Conservation (phyloP, 2,329 filamentous ascomycete genomes). For the Chaetomiaceae sp. region DNA sequence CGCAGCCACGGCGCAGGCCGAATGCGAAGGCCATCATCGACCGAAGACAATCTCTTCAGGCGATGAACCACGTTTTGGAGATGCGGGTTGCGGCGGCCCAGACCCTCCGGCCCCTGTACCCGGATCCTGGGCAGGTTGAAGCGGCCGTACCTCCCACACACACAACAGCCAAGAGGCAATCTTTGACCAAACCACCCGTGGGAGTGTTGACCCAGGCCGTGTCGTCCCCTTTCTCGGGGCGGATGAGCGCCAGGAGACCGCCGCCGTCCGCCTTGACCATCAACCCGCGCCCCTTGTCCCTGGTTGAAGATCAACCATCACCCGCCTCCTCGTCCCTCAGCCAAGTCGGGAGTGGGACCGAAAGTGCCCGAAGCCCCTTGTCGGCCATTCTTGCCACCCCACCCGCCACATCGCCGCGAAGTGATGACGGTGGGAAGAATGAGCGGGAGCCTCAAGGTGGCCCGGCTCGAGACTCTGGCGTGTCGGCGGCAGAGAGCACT, state of each 20-base stretch:
- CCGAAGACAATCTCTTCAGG: slow-evolving; percentile 47
- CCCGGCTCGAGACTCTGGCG: not conserved
- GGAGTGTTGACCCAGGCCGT: slow-evolving; percentile 13
- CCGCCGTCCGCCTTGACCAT: slow-evolving; percentile 43
- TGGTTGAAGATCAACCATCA: slow-evolving; percentile 49
- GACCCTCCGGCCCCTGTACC: slow-evolving; percentile 24
- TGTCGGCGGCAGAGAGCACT: not conserved
- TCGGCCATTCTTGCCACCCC: slow-evolving; percentile 19
- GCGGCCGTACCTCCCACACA: slow-evolving; percentile 40
- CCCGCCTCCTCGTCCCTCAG: slow-evolving; percentile 27
- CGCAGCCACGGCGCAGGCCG: slow-evolving; percentile 37
- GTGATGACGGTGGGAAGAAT: not conserved
- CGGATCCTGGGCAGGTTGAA: slow-evolving; percentile 16
- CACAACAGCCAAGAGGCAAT: slow-evolving; percentile 43
- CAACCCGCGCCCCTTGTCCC: slow-evolving; percentile 45
- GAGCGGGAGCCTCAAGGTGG: not conserved
- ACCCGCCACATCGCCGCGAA: slow-evolving; percentile 18
- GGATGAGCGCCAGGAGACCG: slow-evolving; percentile 27
- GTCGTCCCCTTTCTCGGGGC: slow-evolving; percentile 6
- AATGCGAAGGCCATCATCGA: slow-evolving; percentile 47
- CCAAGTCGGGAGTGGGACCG: slow-evolving; percentile 9
- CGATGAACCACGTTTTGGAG: slow-evolving; percentile 39
- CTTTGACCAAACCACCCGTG: slow-evolving; percentile 29
- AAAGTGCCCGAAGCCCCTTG: slow-evolving; percentile 6
- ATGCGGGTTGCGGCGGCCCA: slow-evolving; percentile 27